phyloP scores from a whole-genome alignment of 192 early-diverging fungal genomes.

The Entomortierella chlamydospora region DNA sequence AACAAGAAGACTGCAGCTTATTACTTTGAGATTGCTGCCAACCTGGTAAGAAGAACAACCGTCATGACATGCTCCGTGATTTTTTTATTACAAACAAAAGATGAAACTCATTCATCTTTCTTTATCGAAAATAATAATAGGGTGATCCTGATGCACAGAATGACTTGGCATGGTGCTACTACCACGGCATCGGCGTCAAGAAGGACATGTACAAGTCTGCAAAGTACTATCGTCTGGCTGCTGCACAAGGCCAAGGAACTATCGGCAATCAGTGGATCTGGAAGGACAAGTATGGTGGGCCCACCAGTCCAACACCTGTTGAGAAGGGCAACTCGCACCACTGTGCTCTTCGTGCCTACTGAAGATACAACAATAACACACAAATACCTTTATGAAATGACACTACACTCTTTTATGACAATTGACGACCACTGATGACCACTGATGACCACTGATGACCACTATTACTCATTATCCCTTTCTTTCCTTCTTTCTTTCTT shows the following conservation, averaged over 20 bases:
- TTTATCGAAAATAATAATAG: slow-evolving; percentile 15
- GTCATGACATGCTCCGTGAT: background rate
- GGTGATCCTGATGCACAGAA: slow-evolving; percentile 86
- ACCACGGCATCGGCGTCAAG: slow-evolving; percentile 80
- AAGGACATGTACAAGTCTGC: slow-evolving; percentile 78
- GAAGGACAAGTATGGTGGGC: slow-evolving; percentile 78
- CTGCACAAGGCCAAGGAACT: slow-evolving; percentile 71
- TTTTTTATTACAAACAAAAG: background rate
- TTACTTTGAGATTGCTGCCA: slow-evolving; percentile 85
- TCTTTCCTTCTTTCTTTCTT: background rate
- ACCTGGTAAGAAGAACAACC: slow-evolving; percentile 55
- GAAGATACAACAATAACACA: background rate
- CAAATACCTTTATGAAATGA: background rate
- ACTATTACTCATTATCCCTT: background rate
- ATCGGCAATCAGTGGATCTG: slow-evolving; percentile 89
- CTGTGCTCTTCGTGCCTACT: slow-evolving; percentile 6
- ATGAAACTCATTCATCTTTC: background rate
- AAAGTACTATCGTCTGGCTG: slow-evolving; percentile 80
- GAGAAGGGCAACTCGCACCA: slow-evolving; percentile 19
- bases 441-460: no score
- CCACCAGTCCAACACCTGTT: slow-evolving; percentile 13
- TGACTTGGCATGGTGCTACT: slow-evolving; percentile 80
- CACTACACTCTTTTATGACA: background rate
- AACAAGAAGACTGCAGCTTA: slow-evolving; percentile 78
- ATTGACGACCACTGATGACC: no score